Evolutionary conservation across 2,329 filamentous ascomycete species (phyloP), one percentile per base, ranked within the genome.

Genomic region (Pseudohalonectria lignicola): DNA sequence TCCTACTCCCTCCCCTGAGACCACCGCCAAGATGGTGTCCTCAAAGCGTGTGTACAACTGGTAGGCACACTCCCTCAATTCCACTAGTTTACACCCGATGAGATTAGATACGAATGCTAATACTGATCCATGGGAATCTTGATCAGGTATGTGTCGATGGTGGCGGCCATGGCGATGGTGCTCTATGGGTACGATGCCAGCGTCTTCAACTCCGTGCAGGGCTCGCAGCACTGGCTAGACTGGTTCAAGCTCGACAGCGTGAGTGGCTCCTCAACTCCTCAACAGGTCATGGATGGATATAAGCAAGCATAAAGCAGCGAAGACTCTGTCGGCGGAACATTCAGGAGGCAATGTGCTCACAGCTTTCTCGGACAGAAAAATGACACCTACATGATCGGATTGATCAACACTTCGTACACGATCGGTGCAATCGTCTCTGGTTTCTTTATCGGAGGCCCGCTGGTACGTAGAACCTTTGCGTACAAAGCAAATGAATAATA

Each of bases 151-250:
- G 75, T 81, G 46, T 79, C 76, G 42, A 63, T 82, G 36, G 74
- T 83, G 46, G 79, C 79, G 40, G 79, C 80, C 50, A 76, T 77
- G 54, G 83, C 77, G 55, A 84, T 84, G 80, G 77, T 83, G 17
- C 66, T 85, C 32, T 84, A 83, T 53, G 80, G 80, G 41, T 84
- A 84, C 53, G 80, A 84, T 66, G 78, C 79, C 2, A 81, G 77
- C 28, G 79, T 82, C 34, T 85, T 78, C 65, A 85, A 85, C 54
- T 77, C 79, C 5, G 71, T 82, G 5, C 79, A 82, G 55, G 76
- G 74, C 23, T 82, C 76, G 2, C 55, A 73, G 12, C 71, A 83
- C 53, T 85, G 80, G 79, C 60, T 76, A 11, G 61, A 60, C 15
- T 84, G 70, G 60, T 82, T 82, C 56, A 63, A 78, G 47, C 51